A percentile compares a stretch with the other conserved stretches of the same genome.
These are phyloP conservation scores for Pythium rishiriense DNA, from an alignment of 352 stramenopile genomes.

Conservation along the genomic window DNA sequence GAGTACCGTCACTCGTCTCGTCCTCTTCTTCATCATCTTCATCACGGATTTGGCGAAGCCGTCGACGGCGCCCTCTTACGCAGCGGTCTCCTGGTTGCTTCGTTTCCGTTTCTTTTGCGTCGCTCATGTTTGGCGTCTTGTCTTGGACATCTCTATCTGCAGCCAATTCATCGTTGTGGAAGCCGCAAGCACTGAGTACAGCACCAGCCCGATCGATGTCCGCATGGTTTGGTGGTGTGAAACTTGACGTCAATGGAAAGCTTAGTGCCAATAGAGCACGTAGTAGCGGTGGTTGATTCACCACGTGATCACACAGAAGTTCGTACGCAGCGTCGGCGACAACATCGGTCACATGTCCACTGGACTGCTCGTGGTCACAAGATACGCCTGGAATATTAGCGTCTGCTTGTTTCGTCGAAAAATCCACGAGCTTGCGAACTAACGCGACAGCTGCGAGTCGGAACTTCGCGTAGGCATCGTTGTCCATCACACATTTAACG, in stretches of 20 bases:
- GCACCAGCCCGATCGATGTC: conserved; percentile 8
- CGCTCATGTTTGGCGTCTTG: neutral
- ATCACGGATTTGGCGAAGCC: conserved; percentile 36
- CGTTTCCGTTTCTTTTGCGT: neutral
- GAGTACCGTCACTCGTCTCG: neutral
- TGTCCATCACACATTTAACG: conserved; percentile 13
- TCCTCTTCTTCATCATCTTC: conserved; percentile 14
- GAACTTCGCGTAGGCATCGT: conserved; percentile 34
- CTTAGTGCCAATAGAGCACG: conserved; percentile 38
- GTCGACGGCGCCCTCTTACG: conserved; percentile 25
- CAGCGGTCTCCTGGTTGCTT: neutral
- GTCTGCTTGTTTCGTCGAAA: neutral
- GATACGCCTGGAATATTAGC: neutral
- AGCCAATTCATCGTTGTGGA: conserved; percentile 16
- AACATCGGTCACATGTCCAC: neutral
- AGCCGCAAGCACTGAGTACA: conserved; percentile 42
- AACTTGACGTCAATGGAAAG: conserved; percentile 21
- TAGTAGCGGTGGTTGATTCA: conserved; percentile 60
- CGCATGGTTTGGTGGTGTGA: conserved; percentile 23
- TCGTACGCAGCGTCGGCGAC: conserved; percentile 36
- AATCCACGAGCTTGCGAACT: conserved; percentile 43
- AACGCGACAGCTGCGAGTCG: conserved; percentile 40
- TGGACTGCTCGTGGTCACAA: neutral
- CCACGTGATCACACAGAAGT: conserved; percentile 65
- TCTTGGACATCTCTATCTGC: neutral